Base-by-base conservation (phyloP, 768 basidiomycete species). In the Pisolithus marmoratus region DNA sequence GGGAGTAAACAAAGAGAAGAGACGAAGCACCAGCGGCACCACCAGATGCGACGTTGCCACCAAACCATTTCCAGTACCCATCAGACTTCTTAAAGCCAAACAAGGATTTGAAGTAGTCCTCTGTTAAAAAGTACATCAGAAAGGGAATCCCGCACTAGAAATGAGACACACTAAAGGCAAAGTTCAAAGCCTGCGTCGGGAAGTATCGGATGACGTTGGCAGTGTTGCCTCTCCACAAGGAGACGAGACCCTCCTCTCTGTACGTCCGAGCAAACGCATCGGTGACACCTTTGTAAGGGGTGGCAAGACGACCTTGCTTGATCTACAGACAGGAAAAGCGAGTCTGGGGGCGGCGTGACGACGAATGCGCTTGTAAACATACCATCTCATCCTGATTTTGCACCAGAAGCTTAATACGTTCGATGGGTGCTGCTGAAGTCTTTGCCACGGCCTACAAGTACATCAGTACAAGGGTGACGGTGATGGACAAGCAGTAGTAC, bases 201-300 rank as follows among this genome's bases (percentile, higher is more conserved):
- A 99, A 99, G 89, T 99, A 99, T 71, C 96, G 94, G 78, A 99
- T 96, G 76, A 99, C 96, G 77, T 99, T 99, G 83, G 96, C 95
- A 53, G 95, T 98, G 85, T 99, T 99, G 74, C 96, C 96, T 77
- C 96, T 80, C 96, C 96, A 98, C 67, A 99, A 79, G 20, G 96
- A 89, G 57, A 93, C 79, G 49, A 96, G 75, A 72, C 96, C 96
- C 80, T 99, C 96, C 15, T 97, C 95, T 60, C 72, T 75, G 82
- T 94, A 95, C 53, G 94, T 97, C 60, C 96, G 90, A 56, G 60
- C 38, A 70, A 96, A 96, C 63, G 94, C 96, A 75, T 98, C 96
- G 53, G 66, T 72, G 61, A 99, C 79, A 68, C 96, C 96, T 82
- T 94, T 94, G 87, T 99, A 98, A 34, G 96, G 96, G 58, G 83